These are phyloP conservation scores for Pseudomicrostroma phylloplanum DNA, from an alignment of 1,284 basidiomycete genomes.

Conservation along the genomic window DNA sequence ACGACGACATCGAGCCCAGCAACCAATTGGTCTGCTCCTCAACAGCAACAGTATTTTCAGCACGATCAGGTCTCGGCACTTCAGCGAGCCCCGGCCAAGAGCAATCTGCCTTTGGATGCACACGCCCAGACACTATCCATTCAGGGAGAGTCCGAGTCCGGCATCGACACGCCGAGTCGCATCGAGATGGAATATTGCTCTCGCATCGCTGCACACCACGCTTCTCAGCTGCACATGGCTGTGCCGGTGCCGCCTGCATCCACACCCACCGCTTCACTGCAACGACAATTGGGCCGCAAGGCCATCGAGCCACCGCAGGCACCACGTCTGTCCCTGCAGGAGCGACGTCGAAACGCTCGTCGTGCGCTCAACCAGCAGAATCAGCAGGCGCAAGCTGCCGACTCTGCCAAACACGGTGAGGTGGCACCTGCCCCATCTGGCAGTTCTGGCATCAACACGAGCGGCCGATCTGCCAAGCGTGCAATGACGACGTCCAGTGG, in stretches of 20 bases:
- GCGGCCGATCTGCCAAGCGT: conserved; percentile 24
- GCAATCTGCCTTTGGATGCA: no score
- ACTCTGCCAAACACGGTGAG: neutral
- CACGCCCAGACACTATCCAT: no score
- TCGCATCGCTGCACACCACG: conserved; percentile 19
- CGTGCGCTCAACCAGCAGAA: conserved; percentile 12
- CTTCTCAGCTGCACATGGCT: conserved; percentile 7
- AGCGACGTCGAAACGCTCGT: conserved; percentile 36
- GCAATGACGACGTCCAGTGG: conserved; percentile 16
- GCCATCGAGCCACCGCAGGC: conserved; percentile 13
- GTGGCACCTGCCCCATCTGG: neutral
- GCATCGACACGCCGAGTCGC: no score
- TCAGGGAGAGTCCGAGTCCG: no score
- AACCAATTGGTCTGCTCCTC: no score
- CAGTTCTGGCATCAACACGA: neutral
- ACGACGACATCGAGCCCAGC: no score
- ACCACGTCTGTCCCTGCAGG: conserved; percentile 28
- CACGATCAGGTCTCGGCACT: no score
- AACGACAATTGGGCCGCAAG: conserved; percentile 10
- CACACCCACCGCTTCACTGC: conserved; percentile 3
- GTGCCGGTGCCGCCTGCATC: conserved; percentile 8
- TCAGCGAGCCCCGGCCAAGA: no score
- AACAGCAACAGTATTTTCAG: no score
- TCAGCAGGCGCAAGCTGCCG: neutral
- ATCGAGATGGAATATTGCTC: conserved; percentile 13